phyloP scores from a whole-genome alignment of 768 basidiomycete species.

The Suillus sp. region DNA sequence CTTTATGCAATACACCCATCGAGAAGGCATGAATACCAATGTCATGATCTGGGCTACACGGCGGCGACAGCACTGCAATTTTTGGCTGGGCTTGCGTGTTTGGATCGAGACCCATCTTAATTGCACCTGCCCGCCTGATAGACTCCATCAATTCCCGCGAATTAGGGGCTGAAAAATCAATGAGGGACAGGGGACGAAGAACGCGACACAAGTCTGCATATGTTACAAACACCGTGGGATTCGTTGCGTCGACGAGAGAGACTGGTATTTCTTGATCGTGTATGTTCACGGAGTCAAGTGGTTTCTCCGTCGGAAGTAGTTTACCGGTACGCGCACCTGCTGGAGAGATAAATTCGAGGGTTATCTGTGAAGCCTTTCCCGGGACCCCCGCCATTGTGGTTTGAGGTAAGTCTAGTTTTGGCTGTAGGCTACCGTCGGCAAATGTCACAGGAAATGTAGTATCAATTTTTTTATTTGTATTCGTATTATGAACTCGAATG shows the following conservation, averaged over 20 bases:
- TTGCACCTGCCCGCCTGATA: conserved; percentile 58
- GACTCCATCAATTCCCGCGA: conserved; percentile 45
- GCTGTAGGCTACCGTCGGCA: conserved; percentile 21
- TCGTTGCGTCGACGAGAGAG: conserved; percentile 73
- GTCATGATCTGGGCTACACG: conserved; percentile 26
- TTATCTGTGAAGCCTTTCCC: conserved; percentile 63
- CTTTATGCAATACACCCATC: conserved; percentile 72
- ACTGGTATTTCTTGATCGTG: conserved; percentile 34
- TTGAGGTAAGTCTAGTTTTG: conserved; percentile 50
- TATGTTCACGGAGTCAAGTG: conserved; percentile 48
- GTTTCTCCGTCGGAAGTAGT: conserved; percentile 62
- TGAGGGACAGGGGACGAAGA: conserved; percentile 23
- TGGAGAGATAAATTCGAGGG: conserved; percentile 66
- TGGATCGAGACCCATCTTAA: conserved; percentile 65
- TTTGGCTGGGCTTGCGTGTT: conserved; percentile 69
- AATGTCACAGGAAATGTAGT: conserved; percentile 63
- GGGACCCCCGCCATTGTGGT: conserved; percentile 68
- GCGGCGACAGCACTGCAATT: conserved; percentile 56
- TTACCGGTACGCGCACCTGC: conserved; percentile 71
- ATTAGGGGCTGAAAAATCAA: conserved; percentile 12
- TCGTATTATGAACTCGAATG: conserved; percentile 68
- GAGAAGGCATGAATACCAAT: conserved; percentile 62
- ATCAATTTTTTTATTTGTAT: conserved; percentile 68
- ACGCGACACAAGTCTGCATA: conserved; percentile 43
- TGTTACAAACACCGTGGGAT: conserved; percentile 68